Percentiles rank a stretch among this genome's conserved stretches.
These are phyloP conservation scores for Rhynchospora breviuscula DNA, from an alignment of 176 grass and related monocot species.

Conservation along the genomic window DNA sequence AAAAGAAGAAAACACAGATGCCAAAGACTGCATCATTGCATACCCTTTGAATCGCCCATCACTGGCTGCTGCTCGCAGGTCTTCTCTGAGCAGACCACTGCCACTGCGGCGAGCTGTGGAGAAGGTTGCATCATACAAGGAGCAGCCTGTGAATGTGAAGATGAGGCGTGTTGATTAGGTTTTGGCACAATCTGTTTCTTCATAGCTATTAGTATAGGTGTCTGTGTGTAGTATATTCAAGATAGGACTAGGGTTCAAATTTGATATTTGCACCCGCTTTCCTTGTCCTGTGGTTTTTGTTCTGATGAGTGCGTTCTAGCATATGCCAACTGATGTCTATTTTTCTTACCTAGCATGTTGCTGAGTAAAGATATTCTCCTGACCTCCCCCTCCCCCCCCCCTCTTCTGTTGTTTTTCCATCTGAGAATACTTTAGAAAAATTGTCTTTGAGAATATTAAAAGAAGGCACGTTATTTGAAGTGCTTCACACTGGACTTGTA, in stretches of 20 bases:
- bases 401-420: neutral
- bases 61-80: neutral
- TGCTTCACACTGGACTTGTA: neutral
- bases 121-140: conserved; percentile 3
- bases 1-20: conserved; percentile 11
- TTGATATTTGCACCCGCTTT: neutral
- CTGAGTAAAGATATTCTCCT: neutral
- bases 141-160: conserved; percentile 4
- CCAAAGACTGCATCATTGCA: neutral
- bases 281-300: neutral
- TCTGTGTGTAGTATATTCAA: neutral
- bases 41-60: neutral
- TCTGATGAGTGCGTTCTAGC: neutral
- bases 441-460: neutral
- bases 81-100: conserved; percentile 6
- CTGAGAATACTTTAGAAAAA: neutral
- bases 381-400: too few species aligned
- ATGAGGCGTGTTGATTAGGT: neutral
- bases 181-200: neutral
- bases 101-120: conserved; percentile 19
- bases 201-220: neutral
- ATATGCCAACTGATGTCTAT: neutral
- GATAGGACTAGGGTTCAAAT: neutral
- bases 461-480: neutral
- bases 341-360: neutral